Base-by-base conservation (phyloP, 441 rosid genomes). In the Euphorbia celastroides region DNA sequence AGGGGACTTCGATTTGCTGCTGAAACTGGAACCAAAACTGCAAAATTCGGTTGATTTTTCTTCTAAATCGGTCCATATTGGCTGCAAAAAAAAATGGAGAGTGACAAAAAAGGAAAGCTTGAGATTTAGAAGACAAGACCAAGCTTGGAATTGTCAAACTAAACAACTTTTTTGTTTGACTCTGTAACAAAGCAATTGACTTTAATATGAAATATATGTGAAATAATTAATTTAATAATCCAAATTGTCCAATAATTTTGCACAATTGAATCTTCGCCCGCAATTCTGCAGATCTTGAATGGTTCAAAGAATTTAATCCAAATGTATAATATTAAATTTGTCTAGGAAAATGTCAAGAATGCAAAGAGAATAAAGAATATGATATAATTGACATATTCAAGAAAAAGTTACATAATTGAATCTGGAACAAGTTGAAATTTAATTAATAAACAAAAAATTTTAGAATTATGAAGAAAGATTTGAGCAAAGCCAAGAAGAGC, bases 61-160 rank as follows among this genome's bases (percentile, higher is more conserved):
- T 59, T 75, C 74, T 69, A 74, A 86, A 67, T 77, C 87, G 32
- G 67, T 71, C 86, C 91, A 82, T 27, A 83, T 78, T 70, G 91
- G 91, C 95, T 84, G 78, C 82, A 56, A 54, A 14, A 57, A 57
- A 48, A 34, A 3, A 4, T 23, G 17, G 5, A 54, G 27, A 41
- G 22, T 50, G 10, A 54, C 19, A n/a, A 28, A 28, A 7, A 10
- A 28, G 12, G 54, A 48, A 48, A 8, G 17, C 54, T 48, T 17
- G 28, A 1, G 12, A 7, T 0, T 11, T 2, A 36, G 17, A 60
- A 23, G 38, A 42, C 41, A 57, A 50, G 22, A 50, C 26, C 16
- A 13, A 27, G 34, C 57, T 20, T 44, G 44, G 34, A 42, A 10
- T 42, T 26, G 68, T 63, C 68, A 56, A 70, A 70, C 56, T 28